Evolutionary conservation across 2,329 filamentous ascomycete species (phyloP).

Genomic region (Helicocarpus griseus): DNA sequence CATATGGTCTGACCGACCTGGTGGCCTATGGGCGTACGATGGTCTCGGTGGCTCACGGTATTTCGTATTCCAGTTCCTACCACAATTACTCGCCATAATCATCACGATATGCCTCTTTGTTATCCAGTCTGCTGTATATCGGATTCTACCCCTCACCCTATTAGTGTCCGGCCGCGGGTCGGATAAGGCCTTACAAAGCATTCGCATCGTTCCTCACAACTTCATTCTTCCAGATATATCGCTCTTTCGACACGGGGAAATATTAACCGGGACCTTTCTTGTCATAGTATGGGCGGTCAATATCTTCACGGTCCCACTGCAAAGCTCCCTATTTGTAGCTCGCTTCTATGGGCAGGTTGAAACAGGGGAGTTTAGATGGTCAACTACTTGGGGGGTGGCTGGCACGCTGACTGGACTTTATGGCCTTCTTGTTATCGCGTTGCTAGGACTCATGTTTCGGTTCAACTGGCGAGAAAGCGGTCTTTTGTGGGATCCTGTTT

Average conservation of each 20-base stretch:
- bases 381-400: constrained; percentile 63
- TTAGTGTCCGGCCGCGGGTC: constrained; percentile 57
- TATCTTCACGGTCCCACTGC: constrained; percentile 65
- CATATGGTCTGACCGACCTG: constrained; percentile 52
- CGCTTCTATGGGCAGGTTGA: constrained; percentile 51
- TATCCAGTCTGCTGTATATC: constrained; percentile 62
- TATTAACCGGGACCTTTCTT: constrained; percentile 56
- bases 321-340: constrained; percentile 65
- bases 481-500: constrained; percentile 74
- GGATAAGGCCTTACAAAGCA: constrained; percentile 54
- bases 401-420: constrained; percentile 74
- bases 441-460: constrained; percentile 51
- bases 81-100: constrained; percentile 62
- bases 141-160: constrained; percentile 67
- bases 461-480: constrained; percentile 61
- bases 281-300: constrained; percentile 66
- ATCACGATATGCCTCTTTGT: constrained; percentile 70
- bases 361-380: constrained; percentile 63
- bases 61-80: constrained; percentile 78
- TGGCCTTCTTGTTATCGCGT: constrained; percentile 51
- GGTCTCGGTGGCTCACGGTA: constrained; percentile 64
- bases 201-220: constrained; percentile 50
- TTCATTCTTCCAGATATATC: constrained; percentile 59
- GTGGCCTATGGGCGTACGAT: constrained; percentile 59
- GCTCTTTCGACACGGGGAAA: constrained; percentile 60